These are phyloP conservation scores for Rhizopus stolonifer DNA, from an alignment of 371 early-diverging fungal species.

Conservation along the genomic window DNA sequence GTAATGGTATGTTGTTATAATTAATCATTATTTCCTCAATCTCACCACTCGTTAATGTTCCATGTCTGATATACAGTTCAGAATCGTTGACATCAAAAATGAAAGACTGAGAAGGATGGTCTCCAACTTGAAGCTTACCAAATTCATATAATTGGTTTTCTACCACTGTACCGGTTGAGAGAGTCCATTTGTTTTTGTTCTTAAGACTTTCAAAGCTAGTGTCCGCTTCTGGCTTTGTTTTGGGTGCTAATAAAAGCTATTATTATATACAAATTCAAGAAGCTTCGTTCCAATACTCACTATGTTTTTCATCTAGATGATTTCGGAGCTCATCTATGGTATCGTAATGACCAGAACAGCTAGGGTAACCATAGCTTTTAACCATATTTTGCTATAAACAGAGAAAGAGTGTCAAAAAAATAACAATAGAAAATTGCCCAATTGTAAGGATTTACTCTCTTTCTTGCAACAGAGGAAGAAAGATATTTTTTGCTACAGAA, in stretches of 20 bases:
- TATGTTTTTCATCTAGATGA: conserved; percentile 14
- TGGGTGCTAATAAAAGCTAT: conserved; percentile 11
- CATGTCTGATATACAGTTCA: conserved; percentile 20
- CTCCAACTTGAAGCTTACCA: conserved; percentile 22
- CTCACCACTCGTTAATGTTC: conserved; percentile 20
- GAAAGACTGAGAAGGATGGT: conserved; percentile 21
- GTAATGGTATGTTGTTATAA: conserved; percentile 13
- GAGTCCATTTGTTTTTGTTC: conserved; percentile 13
- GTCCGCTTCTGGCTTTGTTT: conserved; percentile 10
- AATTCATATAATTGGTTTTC: conserved; percentile 15
- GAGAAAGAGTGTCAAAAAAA: conserved; percentile 4
- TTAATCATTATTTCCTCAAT: conserved; percentile 18
- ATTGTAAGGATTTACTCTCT: conserved; percentile 1
- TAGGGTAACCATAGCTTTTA: conserved; percentile 9
- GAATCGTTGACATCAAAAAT: conserved; percentile 23
- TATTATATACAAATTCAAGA: conserved; percentile 12
- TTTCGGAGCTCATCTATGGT: conserved; percentile 5
- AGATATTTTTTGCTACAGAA: conserved; percentile 15
- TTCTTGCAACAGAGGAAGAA: conserved; percentile 10
- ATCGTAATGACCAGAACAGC: conserved; percentile 10
- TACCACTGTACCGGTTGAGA: conserved; percentile 16
- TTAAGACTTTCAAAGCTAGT: conserved; percentile 11
- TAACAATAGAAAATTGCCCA: conserved; percentile 7
- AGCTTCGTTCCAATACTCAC: conserved; percentile 13
- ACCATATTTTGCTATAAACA: conserved; percentile 6